Percentiles rank a stretch among this genome's conserved stretches.
phyloP scores from a whole-genome alignment of 2,329 filamentous ascomycete genomes.

The Lachnum nothofagi region DNA sequence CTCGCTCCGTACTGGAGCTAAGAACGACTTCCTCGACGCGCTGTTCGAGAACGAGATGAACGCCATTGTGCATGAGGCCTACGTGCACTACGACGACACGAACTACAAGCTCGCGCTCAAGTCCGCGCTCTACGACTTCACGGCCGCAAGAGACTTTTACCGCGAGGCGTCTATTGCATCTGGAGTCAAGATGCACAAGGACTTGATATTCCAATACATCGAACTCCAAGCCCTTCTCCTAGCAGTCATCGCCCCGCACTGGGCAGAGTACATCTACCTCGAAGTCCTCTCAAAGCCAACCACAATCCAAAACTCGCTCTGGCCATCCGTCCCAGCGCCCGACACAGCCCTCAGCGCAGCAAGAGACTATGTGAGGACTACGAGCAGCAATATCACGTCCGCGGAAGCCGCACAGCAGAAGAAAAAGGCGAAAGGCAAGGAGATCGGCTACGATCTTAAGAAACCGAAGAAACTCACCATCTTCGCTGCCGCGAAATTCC shows the following conservation, averaged over 20 bases:
- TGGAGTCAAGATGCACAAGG: conserved; percentile 80
- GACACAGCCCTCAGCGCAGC: conserved; percentile 68
- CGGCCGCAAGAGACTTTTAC: conserved; percentile 82
- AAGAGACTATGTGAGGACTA: conserved; percentile 70
- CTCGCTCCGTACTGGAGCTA: conserved; percentile 69
- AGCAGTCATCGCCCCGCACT: conserved; percentile 83
- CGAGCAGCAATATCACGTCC: conserved; percentile 74
- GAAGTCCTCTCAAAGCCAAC: conserved; percentile 75
- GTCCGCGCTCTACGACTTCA: conserved; percentile 83
- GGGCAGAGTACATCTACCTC: conserved; percentile 89
- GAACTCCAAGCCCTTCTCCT: conserved; percentile 81
- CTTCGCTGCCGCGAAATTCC: conserved; percentile 74
- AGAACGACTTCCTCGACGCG: conserved; percentile 75
- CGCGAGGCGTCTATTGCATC: conserved; percentile 73
- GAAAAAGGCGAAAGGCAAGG: conserved; percentile 90
- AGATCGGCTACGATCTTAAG: conserved; percentile 77
- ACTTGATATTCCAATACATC: conserved; percentile 73
- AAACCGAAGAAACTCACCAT: conserved; percentile 88
- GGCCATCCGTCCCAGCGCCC: conserved; percentile 63
- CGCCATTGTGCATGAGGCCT: conserved; percentile 70
- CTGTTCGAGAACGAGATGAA: conserved; percentile 95
- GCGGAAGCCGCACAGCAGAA: conserved; percentile 79
- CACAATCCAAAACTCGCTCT: conserved; percentile 74
- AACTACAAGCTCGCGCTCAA: conserved; percentile 85
- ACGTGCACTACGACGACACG: conserved; percentile 71